phyloP scores from a whole-genome alignment of 2,329 filamentous ascomycete species.

The Aspergillus sp. region DNA sequence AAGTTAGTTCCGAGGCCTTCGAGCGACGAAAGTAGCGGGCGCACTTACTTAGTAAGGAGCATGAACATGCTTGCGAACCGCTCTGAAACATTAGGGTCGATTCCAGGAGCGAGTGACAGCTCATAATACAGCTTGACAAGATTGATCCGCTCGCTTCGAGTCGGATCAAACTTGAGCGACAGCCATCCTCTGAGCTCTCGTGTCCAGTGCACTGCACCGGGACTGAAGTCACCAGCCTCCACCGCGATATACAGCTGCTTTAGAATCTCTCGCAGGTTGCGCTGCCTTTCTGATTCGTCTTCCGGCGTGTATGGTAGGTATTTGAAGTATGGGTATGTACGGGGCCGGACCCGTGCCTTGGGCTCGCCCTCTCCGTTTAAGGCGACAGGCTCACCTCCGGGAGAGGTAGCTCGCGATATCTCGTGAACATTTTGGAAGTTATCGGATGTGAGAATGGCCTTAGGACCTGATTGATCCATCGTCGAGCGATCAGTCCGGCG shows the following conservation, averaged over 20 bases:
- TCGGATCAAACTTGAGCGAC: constrained; percentile 95
- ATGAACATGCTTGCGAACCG: constrained; percentile 97
- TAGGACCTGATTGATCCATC: constrained; percentile 40
- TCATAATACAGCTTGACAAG: constrained; percentile 93
- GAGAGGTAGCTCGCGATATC: constrained; percentile 83
- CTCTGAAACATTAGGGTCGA: constrained; percentile 79
- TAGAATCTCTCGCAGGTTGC: constrained; percentile 80
- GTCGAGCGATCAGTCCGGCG: constrained; percentile 23
- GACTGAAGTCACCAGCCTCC: constrained; percentile 88
- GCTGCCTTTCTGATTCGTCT: constrained; percentile 73
- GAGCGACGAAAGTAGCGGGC: background rate
- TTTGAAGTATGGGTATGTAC: constrained; percentile 90
- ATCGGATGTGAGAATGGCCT: constrained; percentile 39
- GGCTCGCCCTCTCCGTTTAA: constrained; percentile 57
- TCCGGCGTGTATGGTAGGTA: constrained; percentile 89
- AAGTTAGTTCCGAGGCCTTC: constrained; percentile 20
- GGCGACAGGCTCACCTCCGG: constrained; percentile 58
- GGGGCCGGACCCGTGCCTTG: constrained; percentile 71
- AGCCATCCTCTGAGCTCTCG: constrained; percentile 94
- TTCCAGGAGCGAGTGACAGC: constrained; percentile 82
- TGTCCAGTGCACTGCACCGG: constrained; percentile 94
- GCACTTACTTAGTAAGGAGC: constrained; percentile 81
- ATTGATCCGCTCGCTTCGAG: constrained; percentile 76
- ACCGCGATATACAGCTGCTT: constrained; percentile 92
- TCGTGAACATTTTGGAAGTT: constrained; percentile 57